Evolutionary conservation across 176 grass and related monocot species (phyloP).

Genomic region (Pontederia crassipes): DNA sequence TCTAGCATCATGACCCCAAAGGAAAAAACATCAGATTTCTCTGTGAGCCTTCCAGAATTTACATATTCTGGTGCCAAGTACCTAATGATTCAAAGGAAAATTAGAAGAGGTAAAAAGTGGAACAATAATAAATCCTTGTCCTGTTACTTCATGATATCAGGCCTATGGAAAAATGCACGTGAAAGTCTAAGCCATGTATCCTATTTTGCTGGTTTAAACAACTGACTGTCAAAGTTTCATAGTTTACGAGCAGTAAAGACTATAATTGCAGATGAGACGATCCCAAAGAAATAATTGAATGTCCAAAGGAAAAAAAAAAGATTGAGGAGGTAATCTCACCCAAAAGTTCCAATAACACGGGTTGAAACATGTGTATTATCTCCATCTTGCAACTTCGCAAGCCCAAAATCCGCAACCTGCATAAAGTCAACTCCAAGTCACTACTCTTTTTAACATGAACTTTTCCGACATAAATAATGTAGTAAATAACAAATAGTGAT

Average conservation of each 20-base stretch:
- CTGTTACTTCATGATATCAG: neutral
- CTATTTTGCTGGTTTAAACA: too few relatives aligned
- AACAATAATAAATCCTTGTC: neutral
- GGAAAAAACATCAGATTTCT: conserved; percentile 77
- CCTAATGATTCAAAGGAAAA: conserved; percentile 12
- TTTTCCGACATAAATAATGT: neutral
- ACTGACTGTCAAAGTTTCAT: neutral
- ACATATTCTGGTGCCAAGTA: conserved; percentile 80
- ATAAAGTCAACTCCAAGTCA: neutral
- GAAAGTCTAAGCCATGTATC: too few relatives aligned
- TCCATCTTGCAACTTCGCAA: conserved; percentile 51
- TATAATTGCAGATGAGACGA: conserved; percentile 1
- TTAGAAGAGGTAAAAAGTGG: conserved; percentile 7
- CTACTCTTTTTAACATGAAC: neutral
- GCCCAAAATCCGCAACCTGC: conserved; percentile 83
- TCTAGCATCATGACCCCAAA: conserved; percentile 85
- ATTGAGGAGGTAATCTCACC: conserved; percentile 28
- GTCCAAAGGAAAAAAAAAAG: neutral
- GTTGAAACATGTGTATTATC: conserved; percentile 48
- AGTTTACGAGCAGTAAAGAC: neutral
- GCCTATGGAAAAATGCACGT: too few relatives aligned
- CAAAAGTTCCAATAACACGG: conserved; percentile 67
- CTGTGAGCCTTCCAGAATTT: conserved; percentile 58
- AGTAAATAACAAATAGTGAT: neutral
- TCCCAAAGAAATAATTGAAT: neutral